Base-by-base conservation (phyloP, 495 filamentous ascomycete species). In the Massariosphaeria phaeospora region DNA sequence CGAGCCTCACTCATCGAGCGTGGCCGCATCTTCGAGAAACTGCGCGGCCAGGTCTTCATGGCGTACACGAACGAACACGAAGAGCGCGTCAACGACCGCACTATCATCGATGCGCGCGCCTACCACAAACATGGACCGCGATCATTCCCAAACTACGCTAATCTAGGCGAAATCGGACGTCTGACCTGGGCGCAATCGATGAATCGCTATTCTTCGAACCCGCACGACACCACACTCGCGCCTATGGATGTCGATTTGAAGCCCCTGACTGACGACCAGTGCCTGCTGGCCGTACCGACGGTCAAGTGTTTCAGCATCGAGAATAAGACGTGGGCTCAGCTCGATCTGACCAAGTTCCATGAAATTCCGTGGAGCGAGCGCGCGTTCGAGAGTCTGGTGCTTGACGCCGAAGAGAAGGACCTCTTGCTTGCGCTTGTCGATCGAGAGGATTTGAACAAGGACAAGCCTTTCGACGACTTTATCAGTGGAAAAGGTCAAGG, bases 231-330 rank as follows among this genome's bases (percentile, higher is more conserved):
- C 12, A 29, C 20, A 3, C 1, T 15, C 11, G 1, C 3, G 3
- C 41, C 40, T 18, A 26, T 10, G 20, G 50, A 46, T 2, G 17
- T 54, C 50, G 50, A 54, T 38, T 21, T 45, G 10, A 26, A 20
- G 1, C 21, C 52, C 1, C 35, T 55, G 2, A 48, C 52, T 1
- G 52, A 40, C 12, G 39, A 35, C 21, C 43, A 48, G 18, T 27
- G 30, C 25, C 3, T 48, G 18, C 43, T 59, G 2, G 33, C 42
- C 5, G 41, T 51, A 8, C 39, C 35, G 7, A 38, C 13, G 1
- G 33, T 59, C n/a, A 44, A 44, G 15, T 35, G 48, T 34, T 52
- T 36, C 40, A 40, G 38, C 13, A 36, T 52, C 27, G 52, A 55
- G 33, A 38, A 26, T 15, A 47, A 55, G 25, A 52, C 20, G 24